Base-by-base conservation (phyloP, 176 grass and related monocot genomes). In the Leersia perrieri region DNA sequence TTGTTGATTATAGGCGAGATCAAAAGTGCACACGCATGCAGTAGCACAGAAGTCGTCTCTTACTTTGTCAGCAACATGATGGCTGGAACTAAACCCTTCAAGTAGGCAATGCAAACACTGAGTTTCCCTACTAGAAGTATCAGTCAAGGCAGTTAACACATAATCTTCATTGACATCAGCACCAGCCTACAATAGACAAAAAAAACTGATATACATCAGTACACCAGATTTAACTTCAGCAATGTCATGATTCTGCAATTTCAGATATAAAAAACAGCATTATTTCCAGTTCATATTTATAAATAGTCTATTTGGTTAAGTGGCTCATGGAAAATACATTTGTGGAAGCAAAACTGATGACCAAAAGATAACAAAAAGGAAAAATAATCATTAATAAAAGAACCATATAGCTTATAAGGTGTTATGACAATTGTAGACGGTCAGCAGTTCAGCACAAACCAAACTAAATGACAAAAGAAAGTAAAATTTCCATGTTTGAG, bases 81-180 rank as follows among this genome's bases (percentile, higher is more conserved):
- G 68, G 22, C 9, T 34, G 1, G 9, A 15, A 22, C 44, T 72
- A 76, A 84, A 40, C 47, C 82, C 82, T 40, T 40, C 8, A 33
- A 84, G 72, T 58, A 84, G 10, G 47, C 82, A 84, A 55, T 76
- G 75, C 69, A 82, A 82, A 69, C 80, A 82, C 30, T 65, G 22
- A 28, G 39, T 3, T 51, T 29, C 25, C 6, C 29, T 57, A 47
- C 23, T 63, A 25, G 69, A 33, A 27, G 55, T 63, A 76, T 76
- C 18, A 1, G 11, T 13, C 60, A 84, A 33, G 60, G 73, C 36
- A 3, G 33, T 45, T 69, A 77, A 60, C 27, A 84, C 32, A 84
- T 60, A 77, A 28, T 76, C 73, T 69, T 73, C 64, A 84, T 77
- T 60, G 22, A 20, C 45, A 84, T 33, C 9, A 45, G 34, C 73